phyloP scores from a whole-genome alignment of 441 rosid species.

The Populus tomentosa region DNA sequence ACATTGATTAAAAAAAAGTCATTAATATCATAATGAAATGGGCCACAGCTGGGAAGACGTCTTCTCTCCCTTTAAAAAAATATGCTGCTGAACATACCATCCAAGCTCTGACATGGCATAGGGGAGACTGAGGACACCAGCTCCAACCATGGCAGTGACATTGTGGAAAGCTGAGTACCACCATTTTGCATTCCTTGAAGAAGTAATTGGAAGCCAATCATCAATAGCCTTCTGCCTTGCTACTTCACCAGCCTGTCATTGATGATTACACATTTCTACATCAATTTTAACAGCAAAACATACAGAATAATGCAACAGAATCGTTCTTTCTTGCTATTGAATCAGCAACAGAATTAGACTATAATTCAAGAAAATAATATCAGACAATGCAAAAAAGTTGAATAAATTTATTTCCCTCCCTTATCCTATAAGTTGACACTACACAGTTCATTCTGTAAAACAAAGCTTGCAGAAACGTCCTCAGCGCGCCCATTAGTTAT shows the following conservation, averaged over 20 bases:
- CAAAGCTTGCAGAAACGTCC: no score
- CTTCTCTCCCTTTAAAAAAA: not conserved
- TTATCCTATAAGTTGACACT: no score
- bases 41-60: no score
- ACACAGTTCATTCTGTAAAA: no score
- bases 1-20: not conserved
- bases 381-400: not conserved
- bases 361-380: not conserved
- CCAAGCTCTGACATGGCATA: constrained; percentile 77
- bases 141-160: constrained; percentile 92
- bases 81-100: constrained; percentile 35
- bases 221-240: constrained; percentile 63
- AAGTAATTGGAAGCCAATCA: constrained; percentile 72
- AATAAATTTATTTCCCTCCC: no score
- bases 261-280: not conserved
- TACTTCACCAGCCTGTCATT: constrained; percentile 34
- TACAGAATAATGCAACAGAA: not conserved
- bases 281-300: not conserved
- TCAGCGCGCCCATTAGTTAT: no score
- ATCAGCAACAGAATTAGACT: not conserved
- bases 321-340: not conserved
- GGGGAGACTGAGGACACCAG: constrained; percentile 81
- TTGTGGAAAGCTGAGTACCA: constrained; percentile 89
- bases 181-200: constrained; percentile 79
- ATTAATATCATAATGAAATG: not conserved